Evolutionary conservation across 495 filamentous ascomycete genomes (phyloP), one percentile per base, ranked within the genome.

Genomic region (Bombardia bombarda): DNA sequence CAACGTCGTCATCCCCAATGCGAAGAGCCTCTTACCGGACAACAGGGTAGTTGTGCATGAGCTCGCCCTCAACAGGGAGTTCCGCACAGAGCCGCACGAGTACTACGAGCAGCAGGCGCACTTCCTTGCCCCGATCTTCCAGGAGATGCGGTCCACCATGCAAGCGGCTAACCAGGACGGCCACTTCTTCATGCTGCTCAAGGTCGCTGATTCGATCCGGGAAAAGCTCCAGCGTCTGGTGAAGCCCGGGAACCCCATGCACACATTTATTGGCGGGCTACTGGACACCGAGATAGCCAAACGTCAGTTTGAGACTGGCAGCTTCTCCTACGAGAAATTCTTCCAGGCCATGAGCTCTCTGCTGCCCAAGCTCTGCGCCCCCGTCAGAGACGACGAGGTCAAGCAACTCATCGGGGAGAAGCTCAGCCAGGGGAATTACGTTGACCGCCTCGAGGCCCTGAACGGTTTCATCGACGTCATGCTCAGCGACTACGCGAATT

Each of bases 401-500:
- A 86, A 88, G 54, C 78, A 72, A 2, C 75, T 97, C 17, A 68
- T 82, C 2, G 80, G 87, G 17, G 80, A 87, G 52, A 82, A 68
- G 18, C 78, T 83, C 4, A 62, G 63, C 25, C 58, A 73, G n/a
- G 84, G 83, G 1, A 84, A 88, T 60, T 80, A 90, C 34, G 89
- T 95, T 16, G 81, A 86, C 50, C 84, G 89, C 36, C 69, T 96
- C 4, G 82, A 88, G 42, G 80, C 84, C 23, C 68, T 97, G 21
- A 83, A 94, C 55, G 78, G 82, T 40, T 83, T 93, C 28, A 87
- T 96, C 40, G 87, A 98, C 55, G 73, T 90, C 38, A 79, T 98
- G 51, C 83, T 87, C n/a, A 77, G 96, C 41, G 92, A 98, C 57
- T 90, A 96, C 53, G 86, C 89, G 7, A 98, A 98, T 58, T 97